Evolutionary conservation across 805 yeast genomes (phyloP).

Genomic region (Jamesozyma hellenica): DNA sequence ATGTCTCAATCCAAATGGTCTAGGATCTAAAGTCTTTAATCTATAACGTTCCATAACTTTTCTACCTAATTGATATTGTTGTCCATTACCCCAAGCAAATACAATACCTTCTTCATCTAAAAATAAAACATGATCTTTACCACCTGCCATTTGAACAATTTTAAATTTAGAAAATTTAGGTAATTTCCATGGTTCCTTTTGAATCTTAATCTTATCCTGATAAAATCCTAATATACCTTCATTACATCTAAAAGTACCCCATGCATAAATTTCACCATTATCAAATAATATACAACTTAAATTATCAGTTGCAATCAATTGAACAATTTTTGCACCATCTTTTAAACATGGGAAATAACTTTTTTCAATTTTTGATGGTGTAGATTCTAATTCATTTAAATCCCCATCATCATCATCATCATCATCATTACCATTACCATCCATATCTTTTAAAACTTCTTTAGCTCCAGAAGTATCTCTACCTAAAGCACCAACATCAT

Average conservation of each 20-base stretch:
- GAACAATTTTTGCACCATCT: conserved; percentile 49
- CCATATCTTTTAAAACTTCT: conserved; percentile 61
- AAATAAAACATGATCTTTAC: conserved; percentile 86
- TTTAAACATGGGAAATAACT: conserved; percentile 55
- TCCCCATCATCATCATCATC: conserved; percentile 69
- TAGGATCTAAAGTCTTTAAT: conserved; percentile 63
- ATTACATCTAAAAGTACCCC: conserved; percentile 95
- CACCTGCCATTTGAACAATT: conserved; percentile 76
- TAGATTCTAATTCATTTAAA: conserved; percentile 77
- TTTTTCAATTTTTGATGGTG: conserved; percentile 58
- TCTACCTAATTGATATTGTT: conserved; percentile 85
- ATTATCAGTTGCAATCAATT: conserved; percentile 86
- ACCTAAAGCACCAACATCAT: conserved; percentile 86
- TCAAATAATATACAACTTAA: conserved; percentile 70
- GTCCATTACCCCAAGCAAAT: conserved; percentile 96
- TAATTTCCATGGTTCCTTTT: conserved; percentile 57
- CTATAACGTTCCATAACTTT: conserved; percentile 71
- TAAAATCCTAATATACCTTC: conserved; percentile 83
- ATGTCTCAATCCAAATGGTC: conserved; percentile 72
- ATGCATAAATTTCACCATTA: conserved; percentile 84
- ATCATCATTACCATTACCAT: conserved; percentile 46
- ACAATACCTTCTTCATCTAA: conserved; percentile 78
- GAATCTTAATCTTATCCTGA: conserved; percentile 51
- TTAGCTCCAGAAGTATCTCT: conserved; percentile 63
- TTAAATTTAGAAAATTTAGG: conserved; percentile 39